phyloP scores from a whole-genome alignment of 1,284 basidiomycete genomes.

The Wolfiporia cocos region DNA sequence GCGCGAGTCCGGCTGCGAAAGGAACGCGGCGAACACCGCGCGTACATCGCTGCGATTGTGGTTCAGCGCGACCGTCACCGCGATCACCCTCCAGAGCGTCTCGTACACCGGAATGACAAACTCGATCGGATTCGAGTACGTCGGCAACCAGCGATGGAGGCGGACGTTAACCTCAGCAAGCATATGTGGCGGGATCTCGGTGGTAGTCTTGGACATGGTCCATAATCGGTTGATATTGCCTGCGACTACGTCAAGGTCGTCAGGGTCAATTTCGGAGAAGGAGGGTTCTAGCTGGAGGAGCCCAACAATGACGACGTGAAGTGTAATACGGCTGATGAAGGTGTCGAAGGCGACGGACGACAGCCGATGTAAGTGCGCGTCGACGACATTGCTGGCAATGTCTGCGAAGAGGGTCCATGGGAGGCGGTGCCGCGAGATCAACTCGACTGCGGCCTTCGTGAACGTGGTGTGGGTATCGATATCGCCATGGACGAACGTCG shows the following conservation, averaged over 20 bases:
- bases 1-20: constrained; percentile 28
- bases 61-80: constrained; percentile 34
- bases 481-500: constrained; percentile 33
- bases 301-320: constrained; percentile 34
- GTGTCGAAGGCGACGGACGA: constrained; percentile 25
- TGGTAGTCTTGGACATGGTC: constrained; percentile 31
- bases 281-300: constrained; percentile 31
- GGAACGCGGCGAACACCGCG: constrained; percentile 31
- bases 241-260: constrained; percentile 30
- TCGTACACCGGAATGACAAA: constrained; percentile 54
- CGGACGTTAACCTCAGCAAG: constrained; percentile 18
- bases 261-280: constrained; percentile 22
- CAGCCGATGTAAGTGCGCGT: constrained; percentile 11
- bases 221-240: constrained; percentile 34
- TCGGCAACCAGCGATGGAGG: constrained; percentile 34
- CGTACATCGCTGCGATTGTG: constrained; percentile 22
- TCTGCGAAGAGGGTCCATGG: constrained; percentile 28
- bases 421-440: constrained; percentile 22
- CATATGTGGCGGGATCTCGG: constrained; percentile 7
- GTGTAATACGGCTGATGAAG: constrained; percentile 37
- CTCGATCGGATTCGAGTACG: constrained; percentile 35
- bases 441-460: constrained; percentile 18
- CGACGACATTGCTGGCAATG: constrained; percentile 25
- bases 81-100: constrained; percentile 55
- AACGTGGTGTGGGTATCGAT: constrained; percentile 28